Conservation (phyloP, 306 rosid genomes). For the Albizia julibrissin region DNA sequence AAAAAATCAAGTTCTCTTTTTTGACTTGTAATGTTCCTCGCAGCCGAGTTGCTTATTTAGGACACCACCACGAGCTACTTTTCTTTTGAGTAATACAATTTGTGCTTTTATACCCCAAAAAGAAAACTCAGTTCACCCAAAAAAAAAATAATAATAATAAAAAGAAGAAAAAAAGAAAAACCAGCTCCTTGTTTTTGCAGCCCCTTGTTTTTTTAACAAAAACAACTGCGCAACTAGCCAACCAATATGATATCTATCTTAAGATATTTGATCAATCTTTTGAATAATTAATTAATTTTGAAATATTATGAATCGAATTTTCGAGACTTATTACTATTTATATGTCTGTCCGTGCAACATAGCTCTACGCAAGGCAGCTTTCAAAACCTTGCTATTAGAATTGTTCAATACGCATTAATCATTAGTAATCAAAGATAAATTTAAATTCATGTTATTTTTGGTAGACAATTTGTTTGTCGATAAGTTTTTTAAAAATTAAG, state of each 20-base stretch:
- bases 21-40: neutral
- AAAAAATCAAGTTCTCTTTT: no score
- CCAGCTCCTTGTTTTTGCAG: neutral
- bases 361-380: no score
- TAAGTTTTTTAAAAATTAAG: no score
- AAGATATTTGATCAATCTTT: neutral
- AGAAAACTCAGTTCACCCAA: no score
- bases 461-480: neutral
- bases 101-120: neutral
- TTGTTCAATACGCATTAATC: neutral
- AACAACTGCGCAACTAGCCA: neutral
- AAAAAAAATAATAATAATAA: no score
- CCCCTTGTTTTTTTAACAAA: neutral
- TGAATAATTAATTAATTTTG: neutral
- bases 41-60: neutral
- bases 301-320: neutral
- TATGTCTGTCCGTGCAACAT: neutral
- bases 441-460: neutral
- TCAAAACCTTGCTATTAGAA: neutral
- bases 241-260: neutral
- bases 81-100: neutral
- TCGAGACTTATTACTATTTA: no score
- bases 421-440: no score
- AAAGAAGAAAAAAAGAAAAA: no score
- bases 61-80: neutral